These are phyloP conservation scores for Boechera retrofracta DNA, from an alignment of 345 rosid genomes.

Conservation along the genomic window DNA sequence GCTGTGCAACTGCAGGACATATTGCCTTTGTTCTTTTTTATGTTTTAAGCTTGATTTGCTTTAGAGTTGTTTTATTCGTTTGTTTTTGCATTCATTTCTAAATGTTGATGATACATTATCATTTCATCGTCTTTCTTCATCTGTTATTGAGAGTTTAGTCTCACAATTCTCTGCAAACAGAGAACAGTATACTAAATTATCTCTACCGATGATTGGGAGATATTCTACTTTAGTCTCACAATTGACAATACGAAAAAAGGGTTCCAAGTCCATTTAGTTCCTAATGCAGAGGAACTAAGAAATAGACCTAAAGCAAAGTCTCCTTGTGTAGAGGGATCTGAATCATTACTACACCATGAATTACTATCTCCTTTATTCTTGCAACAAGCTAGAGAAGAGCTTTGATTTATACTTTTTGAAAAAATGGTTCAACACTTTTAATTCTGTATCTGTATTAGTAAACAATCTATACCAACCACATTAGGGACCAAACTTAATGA, in stretches of 20 bases:
- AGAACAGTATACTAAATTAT: neutral
- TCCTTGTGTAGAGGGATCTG: neutral
- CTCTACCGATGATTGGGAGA: neutral
- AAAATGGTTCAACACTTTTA: constrained; percentile 28
- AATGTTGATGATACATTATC: neutral
- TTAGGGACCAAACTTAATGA: constrained; percentile 23
- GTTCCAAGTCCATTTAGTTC: neutral
- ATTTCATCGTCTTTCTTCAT: neutral
- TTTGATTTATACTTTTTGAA: constrained; percentile 27
- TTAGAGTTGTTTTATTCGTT: neutral
- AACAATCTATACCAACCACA: constrained; percentile 43
- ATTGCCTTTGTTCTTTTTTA: neutral
- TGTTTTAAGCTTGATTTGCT: neutral
- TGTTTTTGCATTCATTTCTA: neutral
- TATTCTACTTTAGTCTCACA: neutral
- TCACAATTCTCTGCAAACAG: neutral
- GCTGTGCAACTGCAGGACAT: neutral
- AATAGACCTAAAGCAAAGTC: constrained; percentile 25
- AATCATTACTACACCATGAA: constrained; percentile 4
- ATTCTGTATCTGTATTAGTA: constrained; percentile 35
- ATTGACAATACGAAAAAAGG: neutral
- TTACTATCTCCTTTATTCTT: neutral
- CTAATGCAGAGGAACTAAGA: neutral
- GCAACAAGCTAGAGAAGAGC: constrained; percentile 24
- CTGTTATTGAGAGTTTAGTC: neutral